Evolutionary conservation across 257 asterid genomes (phyloP).

Genomic region (Ajuga chamaepitys): DNA sequence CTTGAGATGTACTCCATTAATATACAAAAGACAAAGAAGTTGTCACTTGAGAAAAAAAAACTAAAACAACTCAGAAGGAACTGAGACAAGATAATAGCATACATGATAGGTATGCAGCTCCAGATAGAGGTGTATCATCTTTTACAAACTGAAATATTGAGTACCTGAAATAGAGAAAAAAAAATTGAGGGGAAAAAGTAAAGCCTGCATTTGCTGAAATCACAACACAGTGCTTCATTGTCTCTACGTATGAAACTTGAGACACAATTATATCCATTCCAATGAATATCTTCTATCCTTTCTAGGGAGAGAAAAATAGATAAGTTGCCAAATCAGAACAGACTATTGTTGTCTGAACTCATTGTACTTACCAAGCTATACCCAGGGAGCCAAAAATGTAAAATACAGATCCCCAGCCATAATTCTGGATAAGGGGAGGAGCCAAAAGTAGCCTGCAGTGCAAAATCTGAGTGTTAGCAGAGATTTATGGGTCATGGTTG

Average conservation of each 20-base stretch:
- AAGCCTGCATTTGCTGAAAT: neutral
- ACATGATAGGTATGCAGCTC: constrained; percentile 47
- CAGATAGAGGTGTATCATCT: constrained; percentile 47
- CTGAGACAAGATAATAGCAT: constrained; percentile 20
- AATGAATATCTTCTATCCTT: neutral
- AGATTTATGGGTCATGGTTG: neutral
- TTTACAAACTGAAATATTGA: constrained; percentile 64
- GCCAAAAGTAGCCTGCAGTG: constrained; percentile 87
- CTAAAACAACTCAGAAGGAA: neutral
- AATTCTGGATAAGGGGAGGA: constrained; percentile 76
- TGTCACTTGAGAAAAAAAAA: neutral
- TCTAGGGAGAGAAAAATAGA: neutral
- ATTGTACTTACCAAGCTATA: constrained; percentile 67
- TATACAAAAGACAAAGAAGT: neutral
- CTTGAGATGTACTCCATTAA: neutral
- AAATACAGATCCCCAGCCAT: constrained; percentile 93
- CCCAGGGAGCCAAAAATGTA: constrained; percentile 79
- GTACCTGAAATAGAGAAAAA: constrained; percentile 56
- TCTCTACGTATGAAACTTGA: neutral
- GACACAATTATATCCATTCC: neutral
- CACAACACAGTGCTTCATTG: neutral
- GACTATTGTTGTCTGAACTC: neutral
- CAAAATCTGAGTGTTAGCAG: constrained; percentile 7
- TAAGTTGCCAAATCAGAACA: neutral
- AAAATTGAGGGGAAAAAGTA: neutral